Base-by-base conservation (phyloP, 495 filamentous ascomycete genomes). In the Aspergillus olivimuriae region DNA sequence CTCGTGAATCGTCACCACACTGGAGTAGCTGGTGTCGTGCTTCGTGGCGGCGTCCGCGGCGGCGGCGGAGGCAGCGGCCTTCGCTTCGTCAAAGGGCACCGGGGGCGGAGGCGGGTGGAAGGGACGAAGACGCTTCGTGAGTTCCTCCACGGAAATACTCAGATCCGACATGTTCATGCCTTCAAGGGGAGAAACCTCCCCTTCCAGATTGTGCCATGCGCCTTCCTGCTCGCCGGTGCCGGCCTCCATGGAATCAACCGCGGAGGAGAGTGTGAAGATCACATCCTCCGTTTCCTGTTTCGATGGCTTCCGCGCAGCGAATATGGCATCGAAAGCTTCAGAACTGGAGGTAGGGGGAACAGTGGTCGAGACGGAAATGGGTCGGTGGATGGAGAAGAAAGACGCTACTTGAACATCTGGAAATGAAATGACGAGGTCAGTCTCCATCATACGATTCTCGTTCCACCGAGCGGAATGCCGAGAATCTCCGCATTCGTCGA, bases 341-440 rank as follows among this genome's bases (percentile, higher is more conserved):
- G 78, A 65, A 33, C 79, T 83, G 31, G 87, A 75, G 10, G 78
- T 67, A 30, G 81, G 79, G 32, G 91, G 91, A 37, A 94, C 76
- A 39, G 81, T 77, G 48, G 81, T 77, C 20, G 86, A 90, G 53
- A 95, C 76, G 42, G 87, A 94, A 52, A 98, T 90, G 4, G 92
- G 92, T 40, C 92, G 80, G 70, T 98, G 89, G 48, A 91, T 84
- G 44, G 92, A 92, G 69, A 96, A 98, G 74, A 98, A 97, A 38
- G 83, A 84, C 5, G 91, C 89, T 22, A 95, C 71, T 48, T 82
- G 82, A 34, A 96, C 72, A 57, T 94, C 92, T 98, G 24, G 44
- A 38, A 43, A 36, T 28, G 31, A 6, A 46, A 40, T 36, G 32
- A 39, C 39, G 15, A 18, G 12, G 23, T 33, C 32, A 12, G 17